phyloP scores from a whole-genome alignment of 345 rosid species.

The Eucalyptus erythrocorys region DNA sequence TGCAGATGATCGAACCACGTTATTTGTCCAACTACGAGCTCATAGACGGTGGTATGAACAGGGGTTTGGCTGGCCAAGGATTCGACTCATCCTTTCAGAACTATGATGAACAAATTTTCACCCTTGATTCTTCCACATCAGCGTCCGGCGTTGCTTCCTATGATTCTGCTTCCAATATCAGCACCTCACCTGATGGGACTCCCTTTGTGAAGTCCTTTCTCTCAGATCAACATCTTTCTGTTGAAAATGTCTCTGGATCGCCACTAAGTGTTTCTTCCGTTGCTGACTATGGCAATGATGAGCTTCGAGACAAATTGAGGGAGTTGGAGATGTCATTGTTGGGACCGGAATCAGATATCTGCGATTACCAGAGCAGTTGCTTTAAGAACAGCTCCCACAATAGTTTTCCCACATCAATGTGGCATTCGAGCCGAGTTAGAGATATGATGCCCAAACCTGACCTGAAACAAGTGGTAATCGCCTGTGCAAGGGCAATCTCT shows the following conservation, averaged over 20 bases:
- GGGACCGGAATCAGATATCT: neutral
- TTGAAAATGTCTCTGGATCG: neutral
- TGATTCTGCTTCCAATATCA: neutral
- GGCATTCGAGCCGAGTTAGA: neutral
- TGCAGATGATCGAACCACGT: neutral
- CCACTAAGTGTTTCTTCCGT: neutral
- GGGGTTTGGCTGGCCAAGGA: neutral
- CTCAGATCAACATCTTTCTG: neutral
- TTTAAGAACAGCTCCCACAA: neutral
- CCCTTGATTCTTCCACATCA: neutral
- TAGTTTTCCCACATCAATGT: neutral
- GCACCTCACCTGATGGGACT: neutral
- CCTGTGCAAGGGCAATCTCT: neutral
- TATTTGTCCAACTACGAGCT: neutral
- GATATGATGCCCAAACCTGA: neutral
- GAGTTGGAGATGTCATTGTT: neutral
- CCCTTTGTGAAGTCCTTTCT: neutral
- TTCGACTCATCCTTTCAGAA: neutral
- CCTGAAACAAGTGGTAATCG: neutral
- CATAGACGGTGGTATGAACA: neutral
- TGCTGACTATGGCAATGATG: neutral
- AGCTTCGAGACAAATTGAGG: neutral
- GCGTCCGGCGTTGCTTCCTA: neutral
- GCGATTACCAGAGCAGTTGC: neutral
- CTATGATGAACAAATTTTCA: neutral